Conservation (phyloP, 1,284 basidiomycete genomes). For the Trametes sp. region DNA sequence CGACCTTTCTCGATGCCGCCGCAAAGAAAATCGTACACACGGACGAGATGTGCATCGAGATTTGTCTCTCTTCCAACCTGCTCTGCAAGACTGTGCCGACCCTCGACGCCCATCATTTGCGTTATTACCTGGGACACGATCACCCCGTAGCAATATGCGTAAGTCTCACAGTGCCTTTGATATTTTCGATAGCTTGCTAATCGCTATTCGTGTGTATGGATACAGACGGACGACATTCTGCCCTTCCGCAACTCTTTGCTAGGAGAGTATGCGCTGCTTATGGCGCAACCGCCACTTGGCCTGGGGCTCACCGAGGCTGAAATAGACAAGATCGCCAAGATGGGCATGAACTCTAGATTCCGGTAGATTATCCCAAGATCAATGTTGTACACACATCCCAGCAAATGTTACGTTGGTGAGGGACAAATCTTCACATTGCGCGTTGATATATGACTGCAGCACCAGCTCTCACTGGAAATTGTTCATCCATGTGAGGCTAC, state of each 20-base stretch:
- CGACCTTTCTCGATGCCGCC: slow-evolving; percentile 76
- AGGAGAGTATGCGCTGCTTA: slow-evolving; percentile 79
- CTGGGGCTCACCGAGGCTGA: slow-evolving; percentile 69
- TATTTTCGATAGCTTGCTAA: not conserved
- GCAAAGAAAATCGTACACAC: slow-evolving; percentile 64
- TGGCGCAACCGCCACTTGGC: slow-evolving; percentile 72
- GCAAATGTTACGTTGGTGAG: too few relatives aligned
- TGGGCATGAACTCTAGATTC: slow-evolving; percentile 62
- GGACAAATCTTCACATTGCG: too few relatives aligned
- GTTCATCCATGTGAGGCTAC: too few relatives aligned
- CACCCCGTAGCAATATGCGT: slow-evolving; percentile 83
- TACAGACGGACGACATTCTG: slow-evolving; percentile 82
- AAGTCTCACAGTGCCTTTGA: slow-evolving; percentile 41
- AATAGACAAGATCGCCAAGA: slow-evolving; percentile 62
- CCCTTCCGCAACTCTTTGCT: slow-evolving; percentile 76
- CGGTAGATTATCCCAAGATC: too few relatives aligned
- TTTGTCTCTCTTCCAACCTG: slow-evolving; percentile 85
- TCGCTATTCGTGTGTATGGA: not conserved
- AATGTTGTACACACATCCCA: not conserved
- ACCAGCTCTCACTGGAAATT: too few relatives aligned
- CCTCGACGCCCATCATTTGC: slow-evolving; percentile 76
- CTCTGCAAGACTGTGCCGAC: slow-evolving; percentile 74
- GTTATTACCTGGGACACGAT: slow-evolving; percentile 65
- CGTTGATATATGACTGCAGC: too few relatives aligned
- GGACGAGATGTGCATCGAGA: slow-evolving; percentile 74